These are phyloP conservation scores for Lycium barbarum DNA, from an alignment of 257 asterid genomes.

Conservation along the genomic window DNA sequence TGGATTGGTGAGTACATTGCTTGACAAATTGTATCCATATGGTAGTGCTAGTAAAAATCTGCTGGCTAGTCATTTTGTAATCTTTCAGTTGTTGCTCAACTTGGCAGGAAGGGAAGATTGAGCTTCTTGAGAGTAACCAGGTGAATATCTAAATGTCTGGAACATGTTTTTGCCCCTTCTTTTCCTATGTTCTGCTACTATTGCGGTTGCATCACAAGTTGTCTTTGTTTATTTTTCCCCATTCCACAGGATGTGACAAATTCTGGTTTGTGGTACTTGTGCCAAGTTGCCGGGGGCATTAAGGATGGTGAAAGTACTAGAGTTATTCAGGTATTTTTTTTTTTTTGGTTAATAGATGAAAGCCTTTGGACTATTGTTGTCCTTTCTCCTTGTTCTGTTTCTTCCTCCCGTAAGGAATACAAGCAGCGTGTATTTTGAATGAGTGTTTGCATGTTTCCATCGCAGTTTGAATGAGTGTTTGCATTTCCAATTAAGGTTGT, in stretches of 20 bases:
- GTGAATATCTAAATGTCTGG: constrained; percentile 38
- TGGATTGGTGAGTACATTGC: constrained; percentile 61
- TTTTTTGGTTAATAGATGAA: background rate
- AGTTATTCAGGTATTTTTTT: constrained; percentile 57
- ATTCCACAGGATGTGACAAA: constrained; percentile 68
- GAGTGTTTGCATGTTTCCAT: no score
- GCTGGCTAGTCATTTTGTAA: constrained; percentile 22
- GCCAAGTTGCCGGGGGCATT: constrained; percentile 70
- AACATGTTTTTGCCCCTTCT: background rate
- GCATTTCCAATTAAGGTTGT: constrained; percentile 10
- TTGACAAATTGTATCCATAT: constrained; percentile 26
- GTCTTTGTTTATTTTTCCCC: background rate
- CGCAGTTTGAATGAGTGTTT: background rate
- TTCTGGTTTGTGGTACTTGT: constrained; percentile 80
- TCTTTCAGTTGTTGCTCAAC: constrained; percentile 32
- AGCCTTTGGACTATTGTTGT: background rate
- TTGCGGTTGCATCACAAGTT: constrained; percentile 2
- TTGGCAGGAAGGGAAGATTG: constrained; percentile 78
- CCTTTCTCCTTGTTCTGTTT: constrained; percentile 16
- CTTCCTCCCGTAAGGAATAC: background rate
- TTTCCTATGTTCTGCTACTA: background rate
- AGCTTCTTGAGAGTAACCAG: constrained; percentile 84
- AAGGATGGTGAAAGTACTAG: constrained; percentile 59
- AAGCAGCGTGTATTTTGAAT: background rate
- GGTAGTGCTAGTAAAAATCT: background rate